Conservation (phyloP, 345 rosid genomes). For the Salix suchowensis region DNA sequence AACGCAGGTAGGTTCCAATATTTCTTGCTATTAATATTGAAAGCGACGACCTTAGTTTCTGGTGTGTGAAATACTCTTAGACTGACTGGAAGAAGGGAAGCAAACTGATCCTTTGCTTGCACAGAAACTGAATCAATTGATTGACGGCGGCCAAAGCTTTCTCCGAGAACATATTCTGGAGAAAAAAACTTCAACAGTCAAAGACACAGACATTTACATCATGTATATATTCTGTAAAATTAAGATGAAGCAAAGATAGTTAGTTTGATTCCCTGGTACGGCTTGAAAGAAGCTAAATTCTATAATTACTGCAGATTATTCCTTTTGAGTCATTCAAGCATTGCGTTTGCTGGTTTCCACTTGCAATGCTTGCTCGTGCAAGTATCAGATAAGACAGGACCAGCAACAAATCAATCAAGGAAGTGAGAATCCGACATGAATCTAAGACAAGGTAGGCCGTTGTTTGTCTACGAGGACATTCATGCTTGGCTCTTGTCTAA, state of each 20-base stretch:
- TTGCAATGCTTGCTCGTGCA: not conserved
- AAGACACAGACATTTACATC: not conserved
- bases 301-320: not conserved
- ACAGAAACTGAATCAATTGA: too few relatives aligned
- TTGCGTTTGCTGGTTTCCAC: not conserved
- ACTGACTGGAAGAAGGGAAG: too few relatives aligned
- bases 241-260: not conserved
- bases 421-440: not conserved
- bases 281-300: not conserved
- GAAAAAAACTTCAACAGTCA: not conserved
- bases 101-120: too few relatives aligned
- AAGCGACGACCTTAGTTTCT: too few relatives aligned
- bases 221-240: not conserved
- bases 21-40: too few relatives aligned
- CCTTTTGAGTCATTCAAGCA: not conserved
- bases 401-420: not conserved
- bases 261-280: not conserved
- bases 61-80: too few relatives aligned
- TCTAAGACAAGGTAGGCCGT: not conserved
- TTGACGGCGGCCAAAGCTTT: not conserved
- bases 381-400: not conserved
- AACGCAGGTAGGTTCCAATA: too few relatives aligned
- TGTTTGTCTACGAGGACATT: not conserved
- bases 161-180: not conserved
- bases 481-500: not conserved